phyloP scores from a whole-genome alignment of 768 basidiomycete species.

The Peribolospora baueri region DNA sequence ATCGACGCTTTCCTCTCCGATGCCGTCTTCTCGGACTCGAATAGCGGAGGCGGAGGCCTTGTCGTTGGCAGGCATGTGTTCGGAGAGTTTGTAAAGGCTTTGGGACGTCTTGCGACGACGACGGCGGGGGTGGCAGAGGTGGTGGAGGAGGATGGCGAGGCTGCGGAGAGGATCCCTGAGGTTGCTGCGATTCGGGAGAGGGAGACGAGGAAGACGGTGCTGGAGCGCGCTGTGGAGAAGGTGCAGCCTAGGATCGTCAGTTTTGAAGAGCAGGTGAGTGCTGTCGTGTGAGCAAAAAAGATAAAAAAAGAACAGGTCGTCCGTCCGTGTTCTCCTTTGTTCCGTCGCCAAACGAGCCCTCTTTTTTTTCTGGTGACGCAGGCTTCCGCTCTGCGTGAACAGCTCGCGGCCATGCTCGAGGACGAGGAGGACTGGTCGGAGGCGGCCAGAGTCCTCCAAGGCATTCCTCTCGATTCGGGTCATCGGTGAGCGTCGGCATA shows the following conservation, averaged over 20 bases:
- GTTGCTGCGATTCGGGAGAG: slow-evolving; percentile 25
- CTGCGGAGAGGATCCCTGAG: slow-evolving; percentile 14
- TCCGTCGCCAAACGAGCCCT: not conserved
- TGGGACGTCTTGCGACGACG: slow-evolving; percentile 73
- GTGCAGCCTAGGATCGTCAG: slow-evolving; percentile 60
- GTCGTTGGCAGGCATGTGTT: slow-evolving; percentile 39
- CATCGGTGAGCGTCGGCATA: slow-evolving; percentile 32
- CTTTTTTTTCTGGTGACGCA: slow-evolving; percentile 17
- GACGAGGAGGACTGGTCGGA: slow-evolving; percentile 78
- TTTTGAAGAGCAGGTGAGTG: slow-evolving; percentile 77
- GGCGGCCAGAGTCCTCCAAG: slow-evolving; percentile 75
- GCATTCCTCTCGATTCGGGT: slow-evolving; percentile 71
- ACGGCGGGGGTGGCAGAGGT: slow-evolving; percentile 47
- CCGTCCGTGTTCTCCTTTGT: not conserved
- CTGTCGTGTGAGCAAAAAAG: not conserved
- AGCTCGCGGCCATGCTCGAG: slow-evolving; percentile 76
- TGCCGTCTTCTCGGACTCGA: not conserved
- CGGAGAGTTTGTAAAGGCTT: slow-evolving; percentile 46
- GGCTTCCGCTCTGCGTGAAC: slow-evolving; percentile 61
- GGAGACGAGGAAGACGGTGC: slow-evolving; percentile 41
- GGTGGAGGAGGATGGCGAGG: slow-evolving; percentile 38
- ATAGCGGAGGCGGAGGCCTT: not conserved
- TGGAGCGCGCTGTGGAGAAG: slow-evolving; percentile 45
- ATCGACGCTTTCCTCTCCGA: too few relatives aligned
- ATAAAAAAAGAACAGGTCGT: not conserved